phyloP scores from a whole-genome alignment of 176 grass and related monocot species.

The Guadua angustifolia region DNA sequence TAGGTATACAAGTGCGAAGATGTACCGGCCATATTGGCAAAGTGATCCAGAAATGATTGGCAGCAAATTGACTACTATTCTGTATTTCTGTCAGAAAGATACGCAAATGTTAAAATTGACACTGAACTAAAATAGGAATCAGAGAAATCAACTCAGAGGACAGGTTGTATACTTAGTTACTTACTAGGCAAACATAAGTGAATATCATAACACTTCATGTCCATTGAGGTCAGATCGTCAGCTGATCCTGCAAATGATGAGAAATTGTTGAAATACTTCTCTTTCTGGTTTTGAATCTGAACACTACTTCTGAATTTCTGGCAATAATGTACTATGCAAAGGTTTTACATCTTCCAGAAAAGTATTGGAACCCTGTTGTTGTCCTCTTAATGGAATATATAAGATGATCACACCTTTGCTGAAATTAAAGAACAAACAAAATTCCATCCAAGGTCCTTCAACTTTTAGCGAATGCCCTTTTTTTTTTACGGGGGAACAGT shows the following conservation, averaged over 20 bases:
- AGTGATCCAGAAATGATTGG: constrained; percentile 32
- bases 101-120: constrained; percentile 7
- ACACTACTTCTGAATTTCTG: background rate
- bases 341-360: too few relatives aligned
- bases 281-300: constrained; percentile 15
- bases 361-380: too few relatives aligned
- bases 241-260: constrained; percentile 21
- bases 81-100: background rate
- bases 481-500: too few relatives aligned
- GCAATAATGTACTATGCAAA: too few relatives aligned
- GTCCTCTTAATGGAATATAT: too few relatives aligned
- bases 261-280: background rate
- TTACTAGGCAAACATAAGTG: constrained; percentile 5
- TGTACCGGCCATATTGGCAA: background rate
- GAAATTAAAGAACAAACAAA: too few relatives aligned
- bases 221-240: constrained; percentile 2
- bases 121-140: constrained; percentile 11
- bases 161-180: background rate
- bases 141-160: constrained; percentile 38
- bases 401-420: too few relatives aligned
- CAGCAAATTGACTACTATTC: background rate
- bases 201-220: constrained; percentile 1
- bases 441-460: background rate
- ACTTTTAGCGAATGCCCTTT: background rate
- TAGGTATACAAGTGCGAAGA: constrained; percentile 1